Evolutionary conservation across 2,329 filamentous ascomycete species (phyloP).

Genomic region (Fusarium bulbicola): DNA sequence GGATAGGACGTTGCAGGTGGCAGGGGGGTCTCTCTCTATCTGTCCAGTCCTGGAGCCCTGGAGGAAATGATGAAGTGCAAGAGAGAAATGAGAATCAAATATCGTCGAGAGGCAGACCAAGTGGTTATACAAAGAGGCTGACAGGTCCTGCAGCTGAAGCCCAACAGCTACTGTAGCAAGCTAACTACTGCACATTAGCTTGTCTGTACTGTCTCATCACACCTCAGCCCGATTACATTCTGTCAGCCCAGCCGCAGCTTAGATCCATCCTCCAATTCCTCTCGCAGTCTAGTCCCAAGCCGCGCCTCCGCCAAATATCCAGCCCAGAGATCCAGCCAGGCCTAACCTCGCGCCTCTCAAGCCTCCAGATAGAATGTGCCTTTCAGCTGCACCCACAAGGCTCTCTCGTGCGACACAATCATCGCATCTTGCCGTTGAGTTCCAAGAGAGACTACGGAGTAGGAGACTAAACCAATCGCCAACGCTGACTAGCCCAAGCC

Average conservation of each 20-base stretch:
- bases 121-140: slow-evolving; percentile 3
- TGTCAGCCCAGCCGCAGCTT: slow-evolving; percentile 35
- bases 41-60: neutral
- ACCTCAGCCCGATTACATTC: slow-evolving; percentile 20
- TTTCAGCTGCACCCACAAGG: slow-evolving; percentile 5
- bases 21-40: neutral
- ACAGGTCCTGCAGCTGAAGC: neutral
- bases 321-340: slow-evolving; percentile 35
- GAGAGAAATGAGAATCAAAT: slow-evolving; percentile 7
- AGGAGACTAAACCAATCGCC: slow-evolving; percentile 1
- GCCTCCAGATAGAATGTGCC: slow-evolving; percentile 19
- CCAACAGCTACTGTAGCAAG: neutral
- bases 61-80: slow-evolving; percentile 10
- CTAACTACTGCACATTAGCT: neutral
- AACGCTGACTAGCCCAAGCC: slow-evolving; percentile 1
- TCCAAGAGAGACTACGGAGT: neutral
- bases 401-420: neutral
- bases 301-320: slow-evolving; percentile 34
- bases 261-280: slow-evolving; percentile 23
- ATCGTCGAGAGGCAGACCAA: neutral
- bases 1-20: slow-evolving; percentile 1
- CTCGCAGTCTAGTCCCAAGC: slow-evolving; percentile 28
- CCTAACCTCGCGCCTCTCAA: slow-evolving; percentile 22
- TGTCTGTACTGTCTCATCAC: slow-evolving; percentile 1
- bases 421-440: neutral